These are phyloP conservation scores for Grammothele lineata DNA, from an alignment of 768 basidiomycete genomes.

Conservation along the genomic window DNA sequence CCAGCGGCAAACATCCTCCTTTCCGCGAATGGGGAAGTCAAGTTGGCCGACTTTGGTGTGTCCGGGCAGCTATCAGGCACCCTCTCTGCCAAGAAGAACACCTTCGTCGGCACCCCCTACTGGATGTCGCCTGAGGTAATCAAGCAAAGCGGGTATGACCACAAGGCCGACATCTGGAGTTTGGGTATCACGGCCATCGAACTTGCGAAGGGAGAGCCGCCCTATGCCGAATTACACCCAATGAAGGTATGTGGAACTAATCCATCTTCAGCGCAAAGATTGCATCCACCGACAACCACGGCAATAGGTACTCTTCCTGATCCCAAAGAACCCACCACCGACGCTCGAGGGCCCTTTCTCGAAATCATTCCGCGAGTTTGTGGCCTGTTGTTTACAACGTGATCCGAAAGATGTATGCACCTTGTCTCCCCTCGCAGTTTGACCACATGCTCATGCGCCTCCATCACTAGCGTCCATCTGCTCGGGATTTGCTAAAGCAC, in stretches of 20 bases:
- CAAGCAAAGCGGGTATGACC: slow-evolving; percentile 98
- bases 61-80: slow-evolving; percentile 96
- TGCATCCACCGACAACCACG: not conserved
- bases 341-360: slow-evolving; percentile 87
- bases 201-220: slow-evolving; percentile 95
- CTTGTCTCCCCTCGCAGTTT: no score
- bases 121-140: slow-evolving; percentile 99
- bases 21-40: slow-evolving; percentile 91
- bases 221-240: slow-evolving; percentile 96
- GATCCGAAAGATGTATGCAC: slow-evolving; percentile 86
- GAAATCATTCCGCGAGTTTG: slow-evolving; percentile 91
- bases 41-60: slow-evolving; percentile 97
- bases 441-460: not conserved
- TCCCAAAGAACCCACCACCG: slow-evolving; percentile 96
- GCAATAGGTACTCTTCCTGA: slow-evolving; percentile 87
- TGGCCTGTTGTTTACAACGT: slow-evolving; percentile 86
- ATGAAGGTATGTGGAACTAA: slow-evolving; percentile 74
- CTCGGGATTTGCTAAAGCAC: slow-evolving; percentile 93
- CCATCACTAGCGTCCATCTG: slow-evolving; percentile 75
- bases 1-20: slow-evolving; percentile 92
- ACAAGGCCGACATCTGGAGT: slow-evolving; percentile 99
- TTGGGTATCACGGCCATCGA: slow-evolving; percentile 97
- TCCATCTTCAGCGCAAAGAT: not conserved
- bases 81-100: slow-evolving; percentile 93
- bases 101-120: slow-evolving; percentile 96